These are phyloP conservation scores for Aureobasidium sp. DNA, from an alignment of 2,329 filamentous ascomycete species.

Conservation along the genomic window DNA sequence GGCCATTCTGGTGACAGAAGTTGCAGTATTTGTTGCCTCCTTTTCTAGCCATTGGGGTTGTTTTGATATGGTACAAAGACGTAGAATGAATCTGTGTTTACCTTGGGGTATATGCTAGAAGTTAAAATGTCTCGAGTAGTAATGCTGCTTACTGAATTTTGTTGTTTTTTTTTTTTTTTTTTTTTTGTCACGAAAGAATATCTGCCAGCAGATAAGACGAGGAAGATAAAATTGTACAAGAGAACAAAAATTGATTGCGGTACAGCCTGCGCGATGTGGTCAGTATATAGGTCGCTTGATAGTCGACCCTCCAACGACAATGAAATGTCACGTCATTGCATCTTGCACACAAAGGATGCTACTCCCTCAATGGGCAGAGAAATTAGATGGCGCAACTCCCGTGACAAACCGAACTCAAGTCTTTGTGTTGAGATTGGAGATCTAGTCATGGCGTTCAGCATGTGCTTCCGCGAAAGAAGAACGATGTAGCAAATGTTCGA, in stretches of 20 bases:
- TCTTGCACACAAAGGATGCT: neutral
- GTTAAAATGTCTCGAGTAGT: neutral
- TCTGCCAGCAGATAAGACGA: neutral
- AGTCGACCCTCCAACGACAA: neutral
- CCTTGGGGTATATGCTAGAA: neutral
- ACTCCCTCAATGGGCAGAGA: neutral
- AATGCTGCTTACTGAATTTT: neutral
- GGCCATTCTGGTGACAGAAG: too few relatives aligned
- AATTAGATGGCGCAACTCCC: neutral
- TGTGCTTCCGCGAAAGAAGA: neutral
- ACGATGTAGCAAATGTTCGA: neutral
- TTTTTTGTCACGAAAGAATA: too few relatives aligned
- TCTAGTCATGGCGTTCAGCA: neutral
- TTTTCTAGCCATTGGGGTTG: neutral
- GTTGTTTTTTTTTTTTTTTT: neutral
- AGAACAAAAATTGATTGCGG: neutral
- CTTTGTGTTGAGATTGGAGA: neutral
- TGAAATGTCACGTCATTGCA: neutral
- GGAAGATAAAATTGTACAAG: neutral
- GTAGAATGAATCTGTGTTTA: neutral
- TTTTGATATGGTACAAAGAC: neutral
- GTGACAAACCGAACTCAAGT: neutral
- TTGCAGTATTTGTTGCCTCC: neutral
- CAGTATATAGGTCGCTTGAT: neutral
- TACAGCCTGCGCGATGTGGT: neutral